Base-by-base conservation (phyloP, 1,284 basidiomycete species). In the Coniophora puteana region DNA sequence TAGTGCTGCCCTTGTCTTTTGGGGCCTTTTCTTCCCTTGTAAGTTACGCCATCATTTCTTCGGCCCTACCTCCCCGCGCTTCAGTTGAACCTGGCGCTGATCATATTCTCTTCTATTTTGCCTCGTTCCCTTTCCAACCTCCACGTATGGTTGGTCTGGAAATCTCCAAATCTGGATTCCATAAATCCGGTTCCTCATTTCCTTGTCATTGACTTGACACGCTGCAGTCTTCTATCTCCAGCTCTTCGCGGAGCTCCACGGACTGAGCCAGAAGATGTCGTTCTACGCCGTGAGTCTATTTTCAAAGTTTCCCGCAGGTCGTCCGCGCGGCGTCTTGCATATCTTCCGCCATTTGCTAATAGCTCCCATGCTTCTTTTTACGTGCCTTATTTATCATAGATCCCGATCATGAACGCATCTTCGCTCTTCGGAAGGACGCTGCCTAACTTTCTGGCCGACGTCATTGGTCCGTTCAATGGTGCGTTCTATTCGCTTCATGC, bases 191-290 rank as follows among this genome's bases (percentile, higher is more conserved):
- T n/a, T n/a, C n/a, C n/a, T n/a, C n/a, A n/a, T n/a, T n/a, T n/a
- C n/a, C n/a, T n/a, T 32, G 23, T 38, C 10, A n/a, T n/a, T n/a
- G n/a, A n/a, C n/a, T n/a, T n/a, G n/a, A n/a, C n/a, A n/a, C n/a
- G n/a, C 47, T 22, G 22, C 39, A 66, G 63, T 68, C 43, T 71
- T 72, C 51, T 73, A 72, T 47, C 56, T 73, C 14, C 69, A 73
- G 43, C 56, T 72, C 6, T 70, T 64, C 45, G 58, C 67, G 22
- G 57, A 58, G 12, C 45, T 61, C 12, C 67, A 71, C 46, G 50
- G 56, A 2, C 54, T 72, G 23, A 48, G 62, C 17, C 41, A 50
- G n/a, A 49, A 33, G 5, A 54, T 71, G 24, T 57, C 62, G 5
- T 66, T 65, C 43, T 72, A 72, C 51, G 51, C 65, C n/a, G 68